Conservation (phyloP, 176 grass and related monocot species). For the Carex littledalei region DNA sequence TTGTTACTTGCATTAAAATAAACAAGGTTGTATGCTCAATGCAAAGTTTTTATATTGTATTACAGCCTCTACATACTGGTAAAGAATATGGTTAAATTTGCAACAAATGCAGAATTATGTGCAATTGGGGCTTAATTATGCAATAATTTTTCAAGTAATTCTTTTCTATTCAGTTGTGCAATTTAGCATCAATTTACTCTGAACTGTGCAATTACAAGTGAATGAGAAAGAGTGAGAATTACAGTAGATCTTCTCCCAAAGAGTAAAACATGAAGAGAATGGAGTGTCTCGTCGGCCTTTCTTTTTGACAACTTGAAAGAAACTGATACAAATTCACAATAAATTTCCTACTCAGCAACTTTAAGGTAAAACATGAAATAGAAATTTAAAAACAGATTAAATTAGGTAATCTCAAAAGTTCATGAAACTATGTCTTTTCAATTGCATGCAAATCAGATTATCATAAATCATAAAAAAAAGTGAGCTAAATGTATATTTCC, state of each 20-base stretch:
- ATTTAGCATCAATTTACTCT: neutral
- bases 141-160: neutral
- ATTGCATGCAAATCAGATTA: neutral
- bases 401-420: neutral
- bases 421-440: neutral
- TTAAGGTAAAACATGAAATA: neutral
- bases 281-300: conserved; percentile 75
- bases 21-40: neutral
- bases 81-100: neutral
- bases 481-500: neutral
- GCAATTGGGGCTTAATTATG: neutral
- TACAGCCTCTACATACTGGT: neutral
- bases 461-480: neutral
- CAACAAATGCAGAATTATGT: neutral
- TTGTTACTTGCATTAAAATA: conserved; percentile 16
- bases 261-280: conserved; percentile 68
- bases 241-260: conserved; percentile 85
- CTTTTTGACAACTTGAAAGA: conserved; percentile 86
- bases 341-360: conserved; percentile 8
- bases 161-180: neutral
- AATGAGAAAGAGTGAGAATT: conserved; percentile 15
- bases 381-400: neutral
- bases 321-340: conserved; percentile 40
- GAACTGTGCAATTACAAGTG: neutral
- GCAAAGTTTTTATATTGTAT: neutral